These are phyloP conservation scores for Cladobotryum protrusum DNA, from an alignment of 2,329 filamentous ascomycete species.

Conservation along the genomic window DNA sequence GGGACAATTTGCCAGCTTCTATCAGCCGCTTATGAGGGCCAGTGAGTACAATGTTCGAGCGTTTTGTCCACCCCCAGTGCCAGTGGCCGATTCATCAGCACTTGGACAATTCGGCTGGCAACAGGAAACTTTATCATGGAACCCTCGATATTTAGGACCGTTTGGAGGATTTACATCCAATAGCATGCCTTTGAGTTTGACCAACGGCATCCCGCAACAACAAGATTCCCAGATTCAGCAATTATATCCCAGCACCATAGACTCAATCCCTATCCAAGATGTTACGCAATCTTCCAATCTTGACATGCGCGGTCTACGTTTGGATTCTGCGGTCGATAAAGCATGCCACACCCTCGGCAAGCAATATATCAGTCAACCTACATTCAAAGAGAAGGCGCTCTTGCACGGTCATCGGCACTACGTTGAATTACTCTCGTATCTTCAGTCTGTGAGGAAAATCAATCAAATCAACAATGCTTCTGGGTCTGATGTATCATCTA, in stretches of 20 bases:
- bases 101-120: constrained; percentile 20
- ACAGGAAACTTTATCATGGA: constrained; percentile 9
- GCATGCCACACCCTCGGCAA: neutral
- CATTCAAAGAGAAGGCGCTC: constrained; percentile 63
- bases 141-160: constrained; percentile 5
- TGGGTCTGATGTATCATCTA: constrained; percentile 35
- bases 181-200: neutral
- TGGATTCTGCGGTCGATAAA: neutral
- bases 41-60: constrained; percentile 33
- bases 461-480: constrained; percentile 33
- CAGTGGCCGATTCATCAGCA: constrained; percentile 24
- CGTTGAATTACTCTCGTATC: constrained; percentile 59
- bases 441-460: constrained; percentile 54
- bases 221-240: constrained; percentile 1
- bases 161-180: neutral
- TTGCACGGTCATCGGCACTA: constrained; percentile 68
- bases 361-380: constrained; percentile 16
- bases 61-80: constrained; percentile 31
- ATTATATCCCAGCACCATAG: neutral
- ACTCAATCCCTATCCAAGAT: neutral
- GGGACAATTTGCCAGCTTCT: constrained; percentile 16
- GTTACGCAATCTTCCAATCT: neutral
- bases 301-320: neutral
- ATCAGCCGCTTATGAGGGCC: constrained; percentile 29
- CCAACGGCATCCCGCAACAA: neutral